Evolutionary conservation across 495 filamentous ascomycete species (phyloP), one percentile per base, ranked within the genome.

Genomic region (Aspergillus sclerotiicarbonarius): DNA sequence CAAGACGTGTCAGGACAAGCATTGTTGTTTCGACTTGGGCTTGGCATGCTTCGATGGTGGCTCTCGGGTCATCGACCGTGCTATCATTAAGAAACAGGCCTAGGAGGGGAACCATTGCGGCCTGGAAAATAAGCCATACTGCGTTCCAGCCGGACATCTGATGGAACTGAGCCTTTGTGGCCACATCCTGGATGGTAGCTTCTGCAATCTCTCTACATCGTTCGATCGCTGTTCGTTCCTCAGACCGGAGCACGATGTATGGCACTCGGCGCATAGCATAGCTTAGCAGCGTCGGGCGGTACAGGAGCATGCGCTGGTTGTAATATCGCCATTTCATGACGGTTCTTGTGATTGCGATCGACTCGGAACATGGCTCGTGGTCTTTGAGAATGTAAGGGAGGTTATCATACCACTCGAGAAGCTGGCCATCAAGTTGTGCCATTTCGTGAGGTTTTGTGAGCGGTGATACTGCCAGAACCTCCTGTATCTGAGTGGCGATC

Each of bases 271-370:
- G 85, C 65, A 88, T 84, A 7, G 88, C 88, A 4, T 88, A 81
- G 62, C 82, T 87, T 4, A 92, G 80, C 6, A 92, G 78, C 0
- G 87, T 86, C 0, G 89, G 89, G 1, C 89, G 82, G 67, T 91
- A 85, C n/a, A 91, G 82, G 1, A 91, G 82, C 74, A 91, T 90
- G 54, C 89, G 86, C 53, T 90, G 82, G 62, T 90, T 90, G 66
- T 86, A 83, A 68, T 87, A 91, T 15, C 88, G 81, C 89, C 89
- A 92, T 66, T 89, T 87, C 87, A 91, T 91, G 63, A 91, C 82
- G 53, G 84, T 84, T 54, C 88, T 79, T 0, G 86, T 83, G 54
- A 86, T 86, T 57, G 83, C 82, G 25, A 91, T 81, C 1, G 86
- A 82, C 59, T 88, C 86, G 0, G 87, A 84, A 69, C 87, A 89